Evolutionary conservation across 148 eudicot genomes (phyloP).

Genomic region (Dianthus caryophyllus): DNA sequence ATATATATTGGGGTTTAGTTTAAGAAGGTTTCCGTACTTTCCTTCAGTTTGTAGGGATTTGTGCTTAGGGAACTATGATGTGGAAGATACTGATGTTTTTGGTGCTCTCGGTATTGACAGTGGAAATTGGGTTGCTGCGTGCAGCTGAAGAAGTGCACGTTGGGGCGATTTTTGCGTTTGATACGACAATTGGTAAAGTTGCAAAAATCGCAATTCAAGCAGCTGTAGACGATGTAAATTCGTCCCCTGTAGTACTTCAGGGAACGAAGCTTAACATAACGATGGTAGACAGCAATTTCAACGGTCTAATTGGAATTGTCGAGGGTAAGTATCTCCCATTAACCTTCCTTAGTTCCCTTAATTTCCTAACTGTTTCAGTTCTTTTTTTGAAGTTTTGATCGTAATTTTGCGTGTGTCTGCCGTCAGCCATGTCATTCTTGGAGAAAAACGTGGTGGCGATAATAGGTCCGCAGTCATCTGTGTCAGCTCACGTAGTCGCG

Average conservation of each 20-base stretch:
- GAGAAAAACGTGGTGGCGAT: constrained; percentile 55
- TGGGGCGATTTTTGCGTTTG: constrained; percentile 45
- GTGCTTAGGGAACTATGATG: constrained; percentile 14
- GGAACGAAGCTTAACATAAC: constrained; percentile 46
- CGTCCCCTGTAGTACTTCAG: constrained; percentile 40
- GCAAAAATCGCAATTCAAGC: constrained; percentile 56
- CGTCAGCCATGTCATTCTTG: constrained; percentile 74
- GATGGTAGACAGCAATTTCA: constrained; percentile 42
- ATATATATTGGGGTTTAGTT: constrained; percentile 11
- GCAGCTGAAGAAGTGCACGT: constrained; percentile 37
- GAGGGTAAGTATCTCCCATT: constrained; percentile 33
- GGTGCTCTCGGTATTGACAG: constrained; percentile 4
- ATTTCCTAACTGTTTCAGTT: neutral
- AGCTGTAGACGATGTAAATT: constrained; percentile 61
- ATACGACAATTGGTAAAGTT: constrained; percentile 51
- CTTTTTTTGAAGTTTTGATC: neutral
- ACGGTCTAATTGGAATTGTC: constrained; percentile 49
- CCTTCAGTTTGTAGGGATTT: constrained; percentile 4
- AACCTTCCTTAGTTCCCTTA: neutral
- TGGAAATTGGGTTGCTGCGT: constrained; percentile 19
- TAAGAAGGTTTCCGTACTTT: constrained; percentile 1
- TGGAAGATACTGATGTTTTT: constrained; percentile 11
- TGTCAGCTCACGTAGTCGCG: constrained; percentile 42
- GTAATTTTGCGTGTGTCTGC: neutral
- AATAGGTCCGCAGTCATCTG: constrained; percentile 69